Evolutionary conservation across 306 rosid species (phyloP).

Genomic region (Delonix regia): DNA sequence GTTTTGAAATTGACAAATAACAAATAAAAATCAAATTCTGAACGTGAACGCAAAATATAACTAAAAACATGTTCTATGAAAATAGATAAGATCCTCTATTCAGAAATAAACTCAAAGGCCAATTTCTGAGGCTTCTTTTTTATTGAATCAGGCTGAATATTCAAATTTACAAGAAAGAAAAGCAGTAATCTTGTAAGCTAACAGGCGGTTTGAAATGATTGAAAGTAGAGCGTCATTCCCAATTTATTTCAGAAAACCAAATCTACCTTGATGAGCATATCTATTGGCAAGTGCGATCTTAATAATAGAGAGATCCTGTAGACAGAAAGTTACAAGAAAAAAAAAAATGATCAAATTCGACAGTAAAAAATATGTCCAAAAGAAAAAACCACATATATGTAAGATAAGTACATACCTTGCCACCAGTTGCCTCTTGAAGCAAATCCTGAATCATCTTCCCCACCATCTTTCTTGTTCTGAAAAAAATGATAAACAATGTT

Average conservation of each 20-base stretch:
- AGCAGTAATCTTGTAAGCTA: neutral
- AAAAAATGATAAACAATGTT: conserved; percentile 16
- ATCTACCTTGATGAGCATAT: conserved; percentile 52
- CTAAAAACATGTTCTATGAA: neutral
- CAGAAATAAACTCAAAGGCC: neutral
- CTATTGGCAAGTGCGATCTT: conserved; percentile 42
- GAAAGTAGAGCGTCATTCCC: neutral
- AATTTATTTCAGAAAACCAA: neutral
- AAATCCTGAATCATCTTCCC: conserved; percentile 76
- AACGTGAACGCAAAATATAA: neutral
- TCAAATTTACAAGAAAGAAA: neutral
- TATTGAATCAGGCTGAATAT: neutral
- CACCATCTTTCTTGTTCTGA: conserved; percentile 69
- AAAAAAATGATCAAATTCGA: conserved; percentile 17
- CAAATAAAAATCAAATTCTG: conserved; percentile 13
- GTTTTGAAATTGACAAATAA: conserved; percentile 3
- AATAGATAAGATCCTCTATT: neutral
- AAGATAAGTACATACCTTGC: conserved; percentile 63
- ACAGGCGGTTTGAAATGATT: neutral
- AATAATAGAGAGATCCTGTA: conserved; percentile 82
- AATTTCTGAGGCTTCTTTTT: neutral
- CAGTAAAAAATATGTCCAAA: neutral
- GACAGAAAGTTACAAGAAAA: conserved; percentile 29
- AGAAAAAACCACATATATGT: neutral
- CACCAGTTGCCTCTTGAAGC: conserved; percentile 96